Conservation (phyloP, 495 filamentous ascomycete genomes). For the Corynascus novoguineensis region DNA sequence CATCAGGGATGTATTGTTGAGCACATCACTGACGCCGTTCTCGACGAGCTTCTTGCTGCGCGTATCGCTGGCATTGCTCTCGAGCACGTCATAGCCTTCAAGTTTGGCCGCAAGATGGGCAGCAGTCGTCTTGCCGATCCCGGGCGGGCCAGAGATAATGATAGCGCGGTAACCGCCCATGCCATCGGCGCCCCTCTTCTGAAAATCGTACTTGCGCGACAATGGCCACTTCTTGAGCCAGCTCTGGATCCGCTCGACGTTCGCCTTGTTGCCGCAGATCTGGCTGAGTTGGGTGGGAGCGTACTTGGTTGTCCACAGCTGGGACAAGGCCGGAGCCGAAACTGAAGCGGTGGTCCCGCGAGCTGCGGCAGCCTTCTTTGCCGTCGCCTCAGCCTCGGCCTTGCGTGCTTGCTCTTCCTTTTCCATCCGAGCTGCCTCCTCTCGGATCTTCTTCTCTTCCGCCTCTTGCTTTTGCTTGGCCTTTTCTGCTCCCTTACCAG, state of each 20-base stretch:
- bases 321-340: conserved; percentile 49
- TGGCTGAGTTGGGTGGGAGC: conserved; percentile 75
- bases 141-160: conserved; percentile 90
- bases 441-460: conserved; percentile 69
- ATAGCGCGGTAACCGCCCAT: conserved; percentile 72
- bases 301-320: conserved; percentile 95
- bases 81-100: conserved; percentile 87
- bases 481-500: conserved; percentile 79
- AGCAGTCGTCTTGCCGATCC: conserved; percentile 96
- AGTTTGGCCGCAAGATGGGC: conserved; percentile 90
- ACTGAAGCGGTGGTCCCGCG: conserved; percentile 34
- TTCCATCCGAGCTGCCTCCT: conserved; percentile 80
- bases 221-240: conserved; percentile 84
- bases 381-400: conserved; percentile 45
- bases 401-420: conserved; percentile 52
- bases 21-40: conserved; percentile 72
- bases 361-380: conserved; percentile 40
- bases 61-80: conserved; percentile 96
- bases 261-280: conserved; percentile 91
- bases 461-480: conserved; percentile 74
- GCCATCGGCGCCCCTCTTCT: conserved; percentile 74
- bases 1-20: conserved; percentile 87
- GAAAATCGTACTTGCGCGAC: conserved; percentile 67
- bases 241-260: conserved; percentile 79
- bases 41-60: conserved; percentile 97